Conservation (phyloP, 495 filamentous ascomycete species). For the Aspergillus hancockii region DNA sequence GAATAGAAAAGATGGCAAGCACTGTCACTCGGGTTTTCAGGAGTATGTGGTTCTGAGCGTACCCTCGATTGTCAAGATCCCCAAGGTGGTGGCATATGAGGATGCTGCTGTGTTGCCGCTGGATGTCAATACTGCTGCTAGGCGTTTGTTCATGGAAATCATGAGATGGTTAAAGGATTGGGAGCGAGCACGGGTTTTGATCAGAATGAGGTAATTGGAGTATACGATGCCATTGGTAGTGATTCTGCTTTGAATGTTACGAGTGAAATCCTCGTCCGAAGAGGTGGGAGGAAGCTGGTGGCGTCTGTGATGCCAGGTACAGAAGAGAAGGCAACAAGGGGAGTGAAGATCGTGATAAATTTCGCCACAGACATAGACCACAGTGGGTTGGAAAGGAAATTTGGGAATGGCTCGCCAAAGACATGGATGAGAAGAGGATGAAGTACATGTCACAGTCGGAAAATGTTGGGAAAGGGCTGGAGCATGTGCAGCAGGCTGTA, state of each 20-base stretch:
- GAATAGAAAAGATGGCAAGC: constrained; percentile 11
- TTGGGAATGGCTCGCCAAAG: constrained; percentile 36
- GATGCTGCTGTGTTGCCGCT: constrained; percentile 42
- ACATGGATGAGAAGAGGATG: constrained; percentile 24
- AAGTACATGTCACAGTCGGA: constrained; percentile 33
- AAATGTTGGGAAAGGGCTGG: constrained; percentile 36
- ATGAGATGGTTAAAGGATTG: constrained; percentile 48
- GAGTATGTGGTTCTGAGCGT: constrained; percentile 18
- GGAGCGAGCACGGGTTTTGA: constrained; percentile 59
- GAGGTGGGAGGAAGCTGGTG: constrained; percentile 15
- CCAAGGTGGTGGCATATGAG: constrained; percentile 17
- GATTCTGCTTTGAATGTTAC: constrained; percentile 10
- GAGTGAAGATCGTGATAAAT: constrained; percentile 19
- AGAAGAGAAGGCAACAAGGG: constrained; percentile 4
- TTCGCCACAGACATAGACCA: constrained; percentile 20
- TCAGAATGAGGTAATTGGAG: constrained; percentile 45
- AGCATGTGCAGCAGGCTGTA: constrained; percentile 34
- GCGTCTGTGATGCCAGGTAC: constrained; percentile 7
- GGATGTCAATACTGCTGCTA: constrained; percentile 49
- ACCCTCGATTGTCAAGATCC: not conserved
- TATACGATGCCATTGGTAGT: constrained; percentile 15
- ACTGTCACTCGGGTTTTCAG: constrained; percentile 29
- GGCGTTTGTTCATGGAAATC: constrained; percentile 55
- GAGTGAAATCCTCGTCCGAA: constrained; percentile 13
- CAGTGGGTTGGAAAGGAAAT: constrained; percentile 28